Percentiles rank a stretch among this genome's conserved stretches.
Evolutionary conservation across 192 early-diverging fungal genomes (phyloP).

Genomic region (Entrophospora sp.): DNA sequence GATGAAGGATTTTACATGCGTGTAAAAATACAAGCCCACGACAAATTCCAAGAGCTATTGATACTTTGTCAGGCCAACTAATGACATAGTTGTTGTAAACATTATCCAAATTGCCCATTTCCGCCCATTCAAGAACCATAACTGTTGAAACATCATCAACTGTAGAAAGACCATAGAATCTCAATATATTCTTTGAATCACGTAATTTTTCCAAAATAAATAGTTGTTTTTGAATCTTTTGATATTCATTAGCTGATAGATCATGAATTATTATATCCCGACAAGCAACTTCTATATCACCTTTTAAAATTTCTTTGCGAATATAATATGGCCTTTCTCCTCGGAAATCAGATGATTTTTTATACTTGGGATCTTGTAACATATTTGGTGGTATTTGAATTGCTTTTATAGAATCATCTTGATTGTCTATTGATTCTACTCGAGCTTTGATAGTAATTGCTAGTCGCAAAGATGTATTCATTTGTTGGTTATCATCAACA

Average conservation of each 20-base stretch:
- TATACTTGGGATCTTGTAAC: not conserved
- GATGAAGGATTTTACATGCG: not conserved
- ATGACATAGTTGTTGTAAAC: not conserved
- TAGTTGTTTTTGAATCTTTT: not conserved
- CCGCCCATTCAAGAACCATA: constrained; percentile 20
- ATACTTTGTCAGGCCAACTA: not conserved
- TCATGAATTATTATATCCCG: not conserved
- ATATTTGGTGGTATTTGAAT: not conserved
- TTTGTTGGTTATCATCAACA: not conserved
- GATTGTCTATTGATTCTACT: not conserved
- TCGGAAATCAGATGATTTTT: not conserved
- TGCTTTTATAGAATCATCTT: not conserved
- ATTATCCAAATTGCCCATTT: constrained; percentile 2
- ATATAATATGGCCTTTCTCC: not conserved
- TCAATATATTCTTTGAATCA: constrained; percentile 6
- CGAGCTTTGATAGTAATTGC: not conserved
- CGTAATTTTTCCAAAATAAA: constrained; percentile 4
- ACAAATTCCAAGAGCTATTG: constrained; percentile 9
- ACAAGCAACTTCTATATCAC: not conserved
- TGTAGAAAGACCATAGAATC: constrained; percentile 12
- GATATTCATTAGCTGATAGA: not conserved
- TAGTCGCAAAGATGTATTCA: constrained; percentile 2
- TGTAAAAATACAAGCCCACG: constrained; percentile 14
- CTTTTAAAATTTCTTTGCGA: not conserved
- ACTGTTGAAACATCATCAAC: no score